A percentile compares a stretch with the other conserved stretches of the same genome.
phyloP scores from a whole-genome alignment of 495 filamentous ascomycete species.

The Tuber borchii region DNA sequence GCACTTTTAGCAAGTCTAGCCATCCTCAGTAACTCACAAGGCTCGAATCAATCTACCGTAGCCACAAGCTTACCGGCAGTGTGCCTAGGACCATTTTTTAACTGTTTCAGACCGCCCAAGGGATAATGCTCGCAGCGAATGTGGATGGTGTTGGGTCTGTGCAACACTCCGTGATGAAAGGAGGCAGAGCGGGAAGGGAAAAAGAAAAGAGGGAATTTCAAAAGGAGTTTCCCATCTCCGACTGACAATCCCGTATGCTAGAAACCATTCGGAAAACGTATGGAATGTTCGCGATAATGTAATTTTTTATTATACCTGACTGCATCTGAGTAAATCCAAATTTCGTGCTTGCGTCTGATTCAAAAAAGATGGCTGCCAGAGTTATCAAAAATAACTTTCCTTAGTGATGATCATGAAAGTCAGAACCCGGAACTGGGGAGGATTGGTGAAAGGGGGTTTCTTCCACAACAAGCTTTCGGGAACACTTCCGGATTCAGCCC shows the following conservation, averaged over 20 bases:
- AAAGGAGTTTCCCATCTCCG: not conserved
- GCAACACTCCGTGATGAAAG: conserved; percentile 1
- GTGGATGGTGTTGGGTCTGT: not conserved
- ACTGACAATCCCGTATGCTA: not conserved
- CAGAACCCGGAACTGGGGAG: not conserved
- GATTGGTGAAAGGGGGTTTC: not conserved
- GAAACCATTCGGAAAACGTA: not conserved
- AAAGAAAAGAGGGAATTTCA: not conserved
- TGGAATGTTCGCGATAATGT: not conserved
- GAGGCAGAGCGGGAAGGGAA: not conserved
- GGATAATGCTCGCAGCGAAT: not conserved
- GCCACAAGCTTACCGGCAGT: too few relatives aligned
- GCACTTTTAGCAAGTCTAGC: too few relatives aligned
- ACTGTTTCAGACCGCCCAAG: too few relatives aligned
- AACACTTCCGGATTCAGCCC: not conserved
- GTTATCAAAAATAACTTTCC: not conserved
- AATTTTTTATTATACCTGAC: not conserved
- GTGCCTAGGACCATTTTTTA: too few relatives aligned
- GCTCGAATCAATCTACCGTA: too few relatives aligned
- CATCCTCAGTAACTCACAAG: too few relatives aligned
- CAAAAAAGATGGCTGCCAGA: not conserved
- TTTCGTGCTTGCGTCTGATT: not conserved
- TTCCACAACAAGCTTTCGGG: conserved; percentile 1
- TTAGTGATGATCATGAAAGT: not conserved
- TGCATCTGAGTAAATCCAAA: too few relatives aligned